These are phyloP conservation scores for Trichoderma arundinaceum DNA, from an alignment of 2,329 filamentous ascomycete species.

Conservation along the genomic window DNA sequence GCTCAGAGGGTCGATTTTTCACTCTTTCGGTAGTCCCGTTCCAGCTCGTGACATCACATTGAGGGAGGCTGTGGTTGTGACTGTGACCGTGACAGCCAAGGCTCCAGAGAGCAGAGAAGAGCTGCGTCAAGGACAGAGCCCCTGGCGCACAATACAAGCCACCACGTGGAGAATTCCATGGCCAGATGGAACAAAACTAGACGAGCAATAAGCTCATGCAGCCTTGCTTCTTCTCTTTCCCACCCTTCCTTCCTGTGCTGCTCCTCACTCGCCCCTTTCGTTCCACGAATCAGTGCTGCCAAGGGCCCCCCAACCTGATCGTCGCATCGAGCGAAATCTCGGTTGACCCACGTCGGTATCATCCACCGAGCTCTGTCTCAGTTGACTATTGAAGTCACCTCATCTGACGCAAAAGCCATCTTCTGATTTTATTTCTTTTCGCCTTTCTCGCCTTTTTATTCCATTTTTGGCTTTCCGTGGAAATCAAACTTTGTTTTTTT, in stretches of 20 bases:
- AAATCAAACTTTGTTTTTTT: neutral
- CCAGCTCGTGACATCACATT: constrained; percentile 20
- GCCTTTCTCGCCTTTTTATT: constrained; percentile 16
- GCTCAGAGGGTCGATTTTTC: neutral
- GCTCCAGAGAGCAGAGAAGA: neutral
- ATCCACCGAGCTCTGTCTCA: constrained; percentile 27
- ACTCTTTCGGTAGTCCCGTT: neutral
- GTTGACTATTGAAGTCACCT: constrained; percentile 24
- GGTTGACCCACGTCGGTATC: constrained; percentile 29
- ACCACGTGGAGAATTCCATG: constrained; percentile 10
- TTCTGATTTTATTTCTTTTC: constrained; percentile 19
- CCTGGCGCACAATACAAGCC: constrained; percentile 7
- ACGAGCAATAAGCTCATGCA: constrained; percentile 3
- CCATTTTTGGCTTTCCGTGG: constrained; percentile 21
- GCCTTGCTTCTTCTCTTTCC: constrained; percentile 7
- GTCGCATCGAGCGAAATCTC: constrained; percentile 26
- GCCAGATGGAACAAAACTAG: neutral
- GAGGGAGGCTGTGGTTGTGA: neutral
- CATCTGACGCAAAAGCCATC: constrained; percentile 24
- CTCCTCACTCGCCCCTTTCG: constrained; percentile 19
- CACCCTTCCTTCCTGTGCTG: neutral
- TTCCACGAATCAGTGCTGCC: constrained; percentile 22
- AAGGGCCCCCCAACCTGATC: constrained; percentile 24
- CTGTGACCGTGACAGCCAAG: neutral
- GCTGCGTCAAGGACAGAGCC: neutral